These are phyloP conservation scores for Paecilomyces variotii DNA, from an alignment of 2,329 filamentous ascomycete species.

Conservation along the genomic window DNA sequence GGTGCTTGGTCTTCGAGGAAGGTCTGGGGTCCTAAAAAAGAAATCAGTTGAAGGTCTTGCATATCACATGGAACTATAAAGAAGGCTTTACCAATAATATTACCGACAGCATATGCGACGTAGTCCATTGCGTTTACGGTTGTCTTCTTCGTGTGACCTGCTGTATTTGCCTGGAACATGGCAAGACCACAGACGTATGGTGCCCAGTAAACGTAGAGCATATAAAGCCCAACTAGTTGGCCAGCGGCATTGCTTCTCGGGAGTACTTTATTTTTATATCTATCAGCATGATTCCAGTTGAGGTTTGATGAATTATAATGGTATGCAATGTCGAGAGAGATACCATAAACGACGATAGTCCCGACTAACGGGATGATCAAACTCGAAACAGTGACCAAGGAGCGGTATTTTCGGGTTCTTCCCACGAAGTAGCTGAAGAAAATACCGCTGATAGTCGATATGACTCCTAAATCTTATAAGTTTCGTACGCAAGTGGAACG, in stretches of 20 bases:
- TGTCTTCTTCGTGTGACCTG: constrained; percentile 25
- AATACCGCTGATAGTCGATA: constrained; percentile 8
- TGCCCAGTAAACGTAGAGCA: constrained; percentile 27
- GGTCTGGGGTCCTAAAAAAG: constrained; percentile 17
- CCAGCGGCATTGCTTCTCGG: constrained; percentile 16
- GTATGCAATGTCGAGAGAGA: neutral
- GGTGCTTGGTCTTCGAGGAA: constrained; percentile 26
- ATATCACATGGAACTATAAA: neutral
- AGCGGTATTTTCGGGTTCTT: constrained; percentile 9
- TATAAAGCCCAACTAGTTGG: constrained; percentile 27
- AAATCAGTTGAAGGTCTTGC: neutral
- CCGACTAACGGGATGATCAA: constrained; percentile 6
- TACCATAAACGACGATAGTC: constrained; percentile 2
- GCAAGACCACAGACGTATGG: constrained; percentile 10
- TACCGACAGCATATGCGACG: constrained; percentile 27
- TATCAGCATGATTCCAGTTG: constrained; percentile 5
- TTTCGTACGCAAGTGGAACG: neutral
- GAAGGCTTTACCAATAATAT: constrained; percentile 20
- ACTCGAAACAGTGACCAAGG: neutral
- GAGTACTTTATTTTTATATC: constrained; percentile 8
- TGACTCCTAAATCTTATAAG: neutral
- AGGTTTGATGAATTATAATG: neutral
- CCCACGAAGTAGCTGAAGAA: constrained; percentile 10
- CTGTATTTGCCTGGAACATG: constrained; percentile 14
- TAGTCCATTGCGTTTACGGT: constrained; percentile 23